phyloP scores from a whole-genome alignment of 2,329 filamentous ascomycete species.

The Aureobasidium sp. region DNA sequence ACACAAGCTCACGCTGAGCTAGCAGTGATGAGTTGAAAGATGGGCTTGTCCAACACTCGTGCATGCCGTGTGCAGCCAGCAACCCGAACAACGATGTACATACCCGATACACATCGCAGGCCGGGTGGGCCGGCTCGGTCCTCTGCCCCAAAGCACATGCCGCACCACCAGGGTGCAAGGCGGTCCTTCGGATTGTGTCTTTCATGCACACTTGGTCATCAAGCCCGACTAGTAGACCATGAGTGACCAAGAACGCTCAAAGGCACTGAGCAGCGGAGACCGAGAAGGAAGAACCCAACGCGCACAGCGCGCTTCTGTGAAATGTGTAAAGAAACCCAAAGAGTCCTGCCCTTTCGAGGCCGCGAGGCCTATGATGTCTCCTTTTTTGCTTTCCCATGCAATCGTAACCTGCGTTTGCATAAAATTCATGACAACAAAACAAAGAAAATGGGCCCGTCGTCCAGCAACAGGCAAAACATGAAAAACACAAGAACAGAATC shows the following conservation, averaged over 20 bases:
- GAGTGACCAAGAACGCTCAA: background rate
- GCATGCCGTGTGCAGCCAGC: conserved; percentile 1
- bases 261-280: background rate
- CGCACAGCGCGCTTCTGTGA: background rate
- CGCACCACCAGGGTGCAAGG: background rate
- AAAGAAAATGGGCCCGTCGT: background rate
- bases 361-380: conserved; percentile 10
- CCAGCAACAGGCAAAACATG: background rate
- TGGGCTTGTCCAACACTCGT: background rate
- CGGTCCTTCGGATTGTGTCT: background rate
- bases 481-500: background rate
- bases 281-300: background rate
- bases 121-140: background rate
- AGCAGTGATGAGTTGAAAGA: background rate
- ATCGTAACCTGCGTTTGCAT: conserved; percentile 16
- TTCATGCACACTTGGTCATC: background rate
- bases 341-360: conserved; percentile 11
- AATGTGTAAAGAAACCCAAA: background rate
- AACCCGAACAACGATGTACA: background rate
- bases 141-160: background rate
- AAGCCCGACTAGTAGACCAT: background rate
- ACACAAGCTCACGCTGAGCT: background rate
- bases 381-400: conserved; percentile 12
- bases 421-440: conserved; percentile 9
- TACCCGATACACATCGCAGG: background rate